phyloP scores from a whole-genome alignment of 108 stramenopile species.

The Fistulifera solaris region DNA sequence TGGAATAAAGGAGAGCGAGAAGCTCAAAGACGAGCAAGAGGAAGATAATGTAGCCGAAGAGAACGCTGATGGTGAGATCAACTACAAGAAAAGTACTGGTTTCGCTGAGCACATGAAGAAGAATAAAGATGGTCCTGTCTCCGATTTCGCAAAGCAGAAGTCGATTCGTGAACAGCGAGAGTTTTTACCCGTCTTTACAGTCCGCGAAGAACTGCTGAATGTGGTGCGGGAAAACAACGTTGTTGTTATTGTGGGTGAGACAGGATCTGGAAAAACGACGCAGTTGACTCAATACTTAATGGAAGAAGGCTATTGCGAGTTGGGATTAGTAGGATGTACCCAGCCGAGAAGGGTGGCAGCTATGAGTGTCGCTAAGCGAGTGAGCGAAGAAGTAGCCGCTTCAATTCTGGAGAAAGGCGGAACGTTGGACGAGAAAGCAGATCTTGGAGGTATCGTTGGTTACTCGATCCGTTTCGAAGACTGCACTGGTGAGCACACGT shows the following conservation, averaged over 20 bases:
- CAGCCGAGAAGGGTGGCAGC: slow-evolving; percentile 96
- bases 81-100: slow-evolving; percentile 83
- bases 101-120: slow-evolving; percentile 84
- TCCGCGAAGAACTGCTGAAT: slow-evolving; percentile 86
- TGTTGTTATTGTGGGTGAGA: slow-evolving; percentile 42
- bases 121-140: slow-evolving; percentile 37
- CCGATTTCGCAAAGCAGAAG: slow-evolving; percentile 83
- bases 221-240: slow-evolving; percentile 92
- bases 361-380: slow-evolving; percentile 98
- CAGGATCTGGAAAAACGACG: slow-evolving; percentile 77
- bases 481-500: slow-evolving; percentile 73
- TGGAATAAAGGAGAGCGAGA: slow-evolving; percentile 48
- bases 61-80: slow-evolving; percentile 48
- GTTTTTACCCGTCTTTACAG: slow-evolving; percentile 90
- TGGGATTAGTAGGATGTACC: slow-evolving; percentile 95
- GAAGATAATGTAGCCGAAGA: slow-evolving; percentile 20
- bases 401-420: slow-evolving; percentile 42
- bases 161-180: slow-evolving; percentile 89
- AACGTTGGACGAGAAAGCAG: slow-evolving; percentile 55
- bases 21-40: slow-evolving; percentile 16
- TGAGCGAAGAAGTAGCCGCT: slow-evolving; percentile 91
- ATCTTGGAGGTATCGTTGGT: slow-evolving; percentile 89
- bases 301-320: slow-evolving; percentile 91
- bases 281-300: slow-evolving; percentile 96
- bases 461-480: slow-evolving; percentile 99